phyloP scores from a whole-genome alignment of 345 rosid genomes.

The Zanthoxylum bungeanum region DNA sequence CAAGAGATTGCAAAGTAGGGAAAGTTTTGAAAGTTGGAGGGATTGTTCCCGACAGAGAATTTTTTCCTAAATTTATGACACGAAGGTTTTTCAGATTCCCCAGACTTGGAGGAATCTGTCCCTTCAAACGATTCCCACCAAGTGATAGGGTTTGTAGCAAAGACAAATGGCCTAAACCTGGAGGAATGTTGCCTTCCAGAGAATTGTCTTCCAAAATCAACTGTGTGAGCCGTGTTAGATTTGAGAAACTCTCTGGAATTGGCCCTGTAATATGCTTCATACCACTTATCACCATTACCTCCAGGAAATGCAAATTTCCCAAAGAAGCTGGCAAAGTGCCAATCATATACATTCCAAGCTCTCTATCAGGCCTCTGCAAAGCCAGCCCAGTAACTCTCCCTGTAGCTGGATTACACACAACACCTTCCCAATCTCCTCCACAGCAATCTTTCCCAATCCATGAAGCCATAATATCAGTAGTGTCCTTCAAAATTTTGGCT shows the following conservation, averaged over 20 bases:
- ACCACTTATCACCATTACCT: constrained; percentile 56
- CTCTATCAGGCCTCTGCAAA: constrained; percentile 47
- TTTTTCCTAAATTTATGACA: constrained; percentile 46
- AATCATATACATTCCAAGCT: constrained; percentile 56
- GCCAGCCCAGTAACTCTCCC: constrained; percentile 65
- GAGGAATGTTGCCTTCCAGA: constrained; percentile 67
- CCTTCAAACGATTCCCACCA: constrained; percentile 61
- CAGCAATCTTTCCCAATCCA: constrained; percentile 84
- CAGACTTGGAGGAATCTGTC: constrained; percentile 61
- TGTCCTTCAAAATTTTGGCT: constrained; percentile 62
- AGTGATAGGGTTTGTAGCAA: constrained; percentile 53
- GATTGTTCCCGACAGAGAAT: constrained; percentile 65
- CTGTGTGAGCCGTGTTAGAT: constrained; percentile 43
- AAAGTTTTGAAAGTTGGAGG: constrained; percentile 51
- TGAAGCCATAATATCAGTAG: constrained; percentile 57
- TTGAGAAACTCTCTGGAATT: constrained; percentile 60
- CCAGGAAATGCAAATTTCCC: constrained; percentile 57
- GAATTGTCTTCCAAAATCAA: constrained; percentile 73
- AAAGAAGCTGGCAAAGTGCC: constrained; percentile 75
- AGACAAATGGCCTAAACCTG: constrained; percentile 48
- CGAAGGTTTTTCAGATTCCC: constrained; percentile 52
- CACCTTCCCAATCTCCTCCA: constrained; percentile 89
- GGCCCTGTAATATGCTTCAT: constrained; percentile 75
- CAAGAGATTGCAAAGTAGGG: constrained; percentile 54
- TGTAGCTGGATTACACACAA: constrained; percentile 59